Base-by-base conservation (phyloP, 306 rosid species). In the Echinosophora koreensis region DNA sequence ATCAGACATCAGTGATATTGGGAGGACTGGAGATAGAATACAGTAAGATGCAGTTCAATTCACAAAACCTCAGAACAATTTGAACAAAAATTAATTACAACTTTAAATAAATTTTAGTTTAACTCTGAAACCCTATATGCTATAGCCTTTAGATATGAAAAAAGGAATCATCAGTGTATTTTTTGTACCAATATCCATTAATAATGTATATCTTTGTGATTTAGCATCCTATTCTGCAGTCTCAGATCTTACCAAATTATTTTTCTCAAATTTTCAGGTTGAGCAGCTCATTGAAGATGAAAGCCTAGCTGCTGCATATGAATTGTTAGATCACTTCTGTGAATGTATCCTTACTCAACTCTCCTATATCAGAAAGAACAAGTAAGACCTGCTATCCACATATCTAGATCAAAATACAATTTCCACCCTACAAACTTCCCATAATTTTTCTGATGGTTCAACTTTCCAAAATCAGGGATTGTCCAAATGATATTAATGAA, bases 401-500 rank as follows among this genome's bases (percentile, higher is more conserved):
- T 38, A 37, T 42, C 28, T 3, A 16, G 6, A 34, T 67, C 42
- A 58, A 41, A 18, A 13, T 73, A 32, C 6, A 46, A 27, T 46
- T 65, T 2, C 16, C 50, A 63, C 22, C n/a, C 49, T 28, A 1
- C 34, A 55, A 13, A 17, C 61, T 55, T 55, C 34, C 2, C 11
- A 18, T 8, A 55, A 7, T 22, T 55, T 51, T 47, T 64, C 58
- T 70, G 47, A 65, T 41, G n/a, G 22, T 56, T 71, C 9, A 60
- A 71, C 2, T 54, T 57, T 42, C n/a, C 44, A 38, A 41, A 59
- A 12, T 27, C 38, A 87, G 90, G 90, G 88, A 84, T 27, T 84
- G 91, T 65, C 97, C 98, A 17, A 84, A 88, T 77, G 98, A 92
- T 41, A 78, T 95, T 5, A 95, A 89, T 1, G 97, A 90, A 87